These are phyloP conservation scores for Byssothecium circinans DNA, from an alignment of 2,329 filamentous ascomycete species.

Conservation along the genomic window DNA sequence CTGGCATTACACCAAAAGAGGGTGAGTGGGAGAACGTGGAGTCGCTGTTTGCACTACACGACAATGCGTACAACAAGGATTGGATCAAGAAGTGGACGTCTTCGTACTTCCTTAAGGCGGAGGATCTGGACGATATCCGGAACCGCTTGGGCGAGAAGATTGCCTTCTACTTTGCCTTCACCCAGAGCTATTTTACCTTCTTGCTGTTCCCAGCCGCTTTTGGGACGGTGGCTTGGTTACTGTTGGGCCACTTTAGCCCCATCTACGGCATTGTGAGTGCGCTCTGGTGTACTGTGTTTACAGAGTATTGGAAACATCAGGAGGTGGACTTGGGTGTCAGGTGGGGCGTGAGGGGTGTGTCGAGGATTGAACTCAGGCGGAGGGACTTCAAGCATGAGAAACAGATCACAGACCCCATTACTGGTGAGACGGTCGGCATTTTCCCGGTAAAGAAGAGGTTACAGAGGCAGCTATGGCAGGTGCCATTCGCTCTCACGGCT, in stretches of 20 bases:
- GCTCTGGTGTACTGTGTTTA: conserved; percentile 84
- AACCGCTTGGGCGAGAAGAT: conserved; percentile 63
- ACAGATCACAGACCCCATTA: conserved; percentile 75
- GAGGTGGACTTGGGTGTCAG: conserved; percentile 82
- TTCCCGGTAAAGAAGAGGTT: conserved; percentile 78
- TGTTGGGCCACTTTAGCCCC: conserved; percentile 83
- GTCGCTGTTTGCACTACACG: conserved; percentile 53
- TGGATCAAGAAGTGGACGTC: conserved; percentile 57
- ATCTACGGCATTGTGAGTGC: conserved; percentile 77
- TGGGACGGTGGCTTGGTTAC: conserved; percentile 74
- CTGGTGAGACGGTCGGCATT: conserved; percentile 73
- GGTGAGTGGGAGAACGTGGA: conserved; percentile 55
- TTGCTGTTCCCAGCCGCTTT: conserved; percentile 79
- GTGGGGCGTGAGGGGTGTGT: conserved; percentile 87
- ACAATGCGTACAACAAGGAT: conserved; percentile 55
- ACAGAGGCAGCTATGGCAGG: conserved; percentile 73
- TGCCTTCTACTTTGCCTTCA: conserved; percentile 93
- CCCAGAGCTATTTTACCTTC: conserved; percentile 87
- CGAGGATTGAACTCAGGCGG: conserved; percentile 75
- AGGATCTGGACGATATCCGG: conserved; percentile 55
- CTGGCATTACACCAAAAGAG: conserved; percentile 55
- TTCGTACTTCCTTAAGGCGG: conserved; percentile 49
- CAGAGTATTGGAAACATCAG: conserved; percentile 95
- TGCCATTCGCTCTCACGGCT: conserved; percentile 81
- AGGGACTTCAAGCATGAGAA: conserved; percentile 79